phyloP scores from a whole-genome alignment of 208 protist genomes.

The Trypanosomatidae sp. region DNA sequence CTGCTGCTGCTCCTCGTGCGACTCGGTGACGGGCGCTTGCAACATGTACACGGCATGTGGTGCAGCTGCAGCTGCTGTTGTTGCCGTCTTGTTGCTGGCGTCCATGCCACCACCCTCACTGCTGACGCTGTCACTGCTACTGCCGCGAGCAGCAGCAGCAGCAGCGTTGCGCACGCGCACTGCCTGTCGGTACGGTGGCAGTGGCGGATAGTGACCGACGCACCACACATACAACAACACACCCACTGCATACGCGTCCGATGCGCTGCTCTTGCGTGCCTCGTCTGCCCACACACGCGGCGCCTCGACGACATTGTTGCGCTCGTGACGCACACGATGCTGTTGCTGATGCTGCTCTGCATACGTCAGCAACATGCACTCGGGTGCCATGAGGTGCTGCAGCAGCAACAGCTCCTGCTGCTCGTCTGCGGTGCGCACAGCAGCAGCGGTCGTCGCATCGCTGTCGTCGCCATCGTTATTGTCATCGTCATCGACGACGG shows the following conservation, averaged over 20 bases:
- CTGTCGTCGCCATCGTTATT: too few species aligned
- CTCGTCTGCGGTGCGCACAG: too few species aligned
- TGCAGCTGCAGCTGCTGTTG: slow-evolving; percentile 1
- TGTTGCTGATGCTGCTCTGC: background rate
- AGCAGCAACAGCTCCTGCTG: slow-evolving; percentile 8
- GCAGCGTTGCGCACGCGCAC: background rate
- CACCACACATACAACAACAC: slow-evolving; percentile 47
- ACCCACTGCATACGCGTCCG: slow-evolving; percentile 45
- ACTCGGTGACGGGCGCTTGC: background rate
- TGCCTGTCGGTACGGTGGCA: slow-evolving; percentile 7
- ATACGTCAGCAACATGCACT: slow-evolving; percentile 10
- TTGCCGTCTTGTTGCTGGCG: background rate
- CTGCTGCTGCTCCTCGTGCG: too few species aligned
- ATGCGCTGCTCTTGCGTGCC: background rate
- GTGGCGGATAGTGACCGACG: slow-evolving; percentile 16
- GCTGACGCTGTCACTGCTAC: background rate
- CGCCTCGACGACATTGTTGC: too few species aligned
- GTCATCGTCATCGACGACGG: too few species aligned
- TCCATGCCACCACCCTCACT: background rate
- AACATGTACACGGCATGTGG: background rate
- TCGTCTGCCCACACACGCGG: slow-evolving; percentile 6
- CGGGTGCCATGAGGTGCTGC: slow-evolving; percentile 15
- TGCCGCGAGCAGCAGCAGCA: background rate
- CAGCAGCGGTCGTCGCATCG: too few species aligned
- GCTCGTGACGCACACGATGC: background rate